These are phyloP conservation scores for Sporothrix globosa DNA, from an alignment of 2,329 filamentous ascomycete species.

Conservation along the genomic window DNA sequence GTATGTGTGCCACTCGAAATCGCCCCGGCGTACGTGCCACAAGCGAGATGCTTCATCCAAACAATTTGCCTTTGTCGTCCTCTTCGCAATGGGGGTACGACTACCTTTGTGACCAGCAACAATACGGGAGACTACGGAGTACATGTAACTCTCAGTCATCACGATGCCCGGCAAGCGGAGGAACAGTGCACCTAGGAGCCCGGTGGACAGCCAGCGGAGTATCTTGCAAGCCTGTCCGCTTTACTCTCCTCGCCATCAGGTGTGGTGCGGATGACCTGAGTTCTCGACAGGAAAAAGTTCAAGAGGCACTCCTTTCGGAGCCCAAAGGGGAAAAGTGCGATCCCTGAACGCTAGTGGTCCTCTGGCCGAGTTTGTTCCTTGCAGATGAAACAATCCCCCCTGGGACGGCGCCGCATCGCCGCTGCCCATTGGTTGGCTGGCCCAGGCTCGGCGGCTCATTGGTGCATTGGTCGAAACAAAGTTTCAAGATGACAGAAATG, in stretches of 20 bases:
- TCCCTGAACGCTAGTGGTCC: slow-evolving; percentile 27
- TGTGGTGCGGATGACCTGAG: neutral
- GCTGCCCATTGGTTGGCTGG: slow-evolving; percentile 28
- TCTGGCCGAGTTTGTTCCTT: slow-evolving; percentile 25
- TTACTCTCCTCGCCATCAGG: slow-evolving; percentile 1
- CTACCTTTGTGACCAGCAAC: neutral
- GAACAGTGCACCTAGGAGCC: neutral
- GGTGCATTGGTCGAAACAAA: slow-evolving; percentile 26
- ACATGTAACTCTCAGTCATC: neutral
- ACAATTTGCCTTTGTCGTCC: neutral
- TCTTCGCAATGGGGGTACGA: neutral
- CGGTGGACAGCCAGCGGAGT: slow-evolving; percentile 6
- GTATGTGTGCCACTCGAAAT: slow-evolving; percentile 17
- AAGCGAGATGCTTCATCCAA: slow-evolving; percentile 4
- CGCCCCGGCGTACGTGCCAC: slow-evolving; percentile 1
- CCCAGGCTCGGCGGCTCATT: neutral
- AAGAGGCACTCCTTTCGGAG: neutral
- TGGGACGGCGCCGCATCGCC: neutral
- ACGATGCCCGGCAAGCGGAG: neutral
- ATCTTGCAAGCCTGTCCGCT: slow-evolving; percentile 2
- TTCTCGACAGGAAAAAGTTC: neutral
- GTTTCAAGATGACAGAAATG: slow-evolving; percentile 27
- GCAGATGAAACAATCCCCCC: slow-evolving; percentile 30
- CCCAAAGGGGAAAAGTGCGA: slow-evolving; percentile 5
- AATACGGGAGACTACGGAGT: slow-evolving; percentile 6